Conservation (phyloP, 2,329 filamentous ascomycete species). For the Hymenoscyphus fructigenus region DNA sequence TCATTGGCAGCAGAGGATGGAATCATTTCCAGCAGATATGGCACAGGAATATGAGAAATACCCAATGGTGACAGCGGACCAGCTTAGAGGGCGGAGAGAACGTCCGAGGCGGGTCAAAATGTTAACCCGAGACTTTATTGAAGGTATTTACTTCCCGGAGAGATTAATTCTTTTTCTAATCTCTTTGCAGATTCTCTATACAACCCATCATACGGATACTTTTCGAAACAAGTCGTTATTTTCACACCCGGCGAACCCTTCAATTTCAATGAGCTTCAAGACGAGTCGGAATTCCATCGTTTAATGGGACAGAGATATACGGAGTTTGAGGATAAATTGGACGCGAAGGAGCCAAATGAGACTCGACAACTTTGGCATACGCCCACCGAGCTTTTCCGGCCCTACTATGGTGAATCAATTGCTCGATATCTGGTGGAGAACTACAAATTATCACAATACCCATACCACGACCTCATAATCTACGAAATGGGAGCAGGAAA, state of each 20-base stretch:
- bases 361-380: slow-evolving; percentile 97
- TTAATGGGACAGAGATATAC: slow-evolving; percentile 78
- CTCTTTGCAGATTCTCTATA: slow-evolving; percentile 75
- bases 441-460: slow-evolving; percentile 91
- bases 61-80: slow-evolving; percentile 80
- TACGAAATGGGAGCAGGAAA: slow-evolving; percentile 99
- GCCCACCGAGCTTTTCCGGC: slow-evolving; percentile 92
- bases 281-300: slow-evolving; percentile 82
- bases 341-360: slow-evolving; percentile 63
- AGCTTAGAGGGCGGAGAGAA: slow-evolving; percentile 69
- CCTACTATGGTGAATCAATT: slow-evolving; percentile 95
- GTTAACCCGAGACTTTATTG: slow-evolving; percentile 95
- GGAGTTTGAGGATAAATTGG: slow-evolving; percentile 85
- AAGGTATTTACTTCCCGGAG: slow-evolving; percentile 56
- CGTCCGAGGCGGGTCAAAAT: slow-evolving; percentile 90
- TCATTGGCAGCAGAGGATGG: slow-evolving; percentile 82
- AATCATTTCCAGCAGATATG: slow-evolving; percentile 73
- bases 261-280: slow-evolving; percentile 75
- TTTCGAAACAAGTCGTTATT: slow-evolving; percentile 94
- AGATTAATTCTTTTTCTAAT: slow-evolving; percentile 20
- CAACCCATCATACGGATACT: slow-evolving; percentile 93
- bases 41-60: slow-evolving; percentile 77
- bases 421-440: slow-evolving; percentile 95
- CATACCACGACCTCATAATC: slow-evolving; percentile 94
- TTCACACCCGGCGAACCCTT: slow-evolving; percentile 92